phyloP scores from a whole-genome alignment of 768 basidiomycete genomes.

The Leccinum disarticulatum region DNA sequence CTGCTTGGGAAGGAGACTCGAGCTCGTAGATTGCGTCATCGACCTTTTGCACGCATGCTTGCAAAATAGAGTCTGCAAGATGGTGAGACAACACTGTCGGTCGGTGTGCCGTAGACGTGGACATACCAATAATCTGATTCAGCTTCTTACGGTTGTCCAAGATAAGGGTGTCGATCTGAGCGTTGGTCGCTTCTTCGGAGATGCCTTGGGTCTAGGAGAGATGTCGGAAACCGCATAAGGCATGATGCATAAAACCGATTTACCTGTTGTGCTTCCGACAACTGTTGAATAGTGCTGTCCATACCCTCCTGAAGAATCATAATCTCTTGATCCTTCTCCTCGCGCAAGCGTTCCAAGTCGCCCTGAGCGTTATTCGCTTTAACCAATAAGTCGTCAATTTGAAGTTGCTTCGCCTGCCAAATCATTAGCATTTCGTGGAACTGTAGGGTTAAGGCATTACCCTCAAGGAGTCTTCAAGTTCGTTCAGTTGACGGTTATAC shows the following conservation, averaged over 20 bases:
- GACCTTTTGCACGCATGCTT: conserved; percentile 94
- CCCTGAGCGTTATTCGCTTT: conserved; percentile 74
- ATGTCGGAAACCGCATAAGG: background rate
- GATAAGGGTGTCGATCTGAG: conserved; percentile 97
- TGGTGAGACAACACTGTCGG: conserved; percentile 15
- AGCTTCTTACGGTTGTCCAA: conserved; percentile 97
- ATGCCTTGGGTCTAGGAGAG: conserved; percentile 70
- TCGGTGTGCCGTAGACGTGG: conserved; percentile 30
- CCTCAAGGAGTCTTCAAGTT: conserved; percentile 93
- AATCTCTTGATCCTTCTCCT: conserved; percentile 98
- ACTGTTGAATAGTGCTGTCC: conserved; percentile 86
- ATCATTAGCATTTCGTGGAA: conserved; percentile 13
- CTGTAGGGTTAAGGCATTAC: conserved; percentile 43
- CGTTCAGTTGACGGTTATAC: conserved; percentile 94
- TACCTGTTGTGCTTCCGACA: conserved; percentile 86
- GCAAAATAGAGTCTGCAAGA: conserved; percentile 84
- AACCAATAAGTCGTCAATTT: conserved; percentile 87
- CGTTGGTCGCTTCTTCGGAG: conserved; percentile 86
- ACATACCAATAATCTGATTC: conserved; percentile 85
- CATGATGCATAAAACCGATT: conserved; percentile 1
- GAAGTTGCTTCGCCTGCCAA: conserved; percentile 85
- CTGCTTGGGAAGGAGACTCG: conserved; percentile 92
- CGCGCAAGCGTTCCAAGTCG: conserved; percentile 79
- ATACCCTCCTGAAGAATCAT: conserved; percentile 93
- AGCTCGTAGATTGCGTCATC: conserved; percentile 98